Evolutionary conservation across 345 rosid genomes (phyloP).

Genomic region (Eucalyptus pauciflora): DNA sequence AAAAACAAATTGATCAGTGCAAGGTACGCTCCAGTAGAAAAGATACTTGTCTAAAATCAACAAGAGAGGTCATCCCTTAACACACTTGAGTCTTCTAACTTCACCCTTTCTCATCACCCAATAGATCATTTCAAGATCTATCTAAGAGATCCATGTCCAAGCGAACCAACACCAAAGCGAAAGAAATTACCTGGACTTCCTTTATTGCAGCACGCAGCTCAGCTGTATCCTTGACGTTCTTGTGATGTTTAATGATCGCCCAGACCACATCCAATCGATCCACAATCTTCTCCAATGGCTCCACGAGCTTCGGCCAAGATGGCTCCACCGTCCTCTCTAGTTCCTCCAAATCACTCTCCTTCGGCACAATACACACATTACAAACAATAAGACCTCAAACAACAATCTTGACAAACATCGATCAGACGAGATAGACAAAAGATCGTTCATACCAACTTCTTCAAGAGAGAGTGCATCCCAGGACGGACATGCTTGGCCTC

Average conservation of each 20-base stretch:
- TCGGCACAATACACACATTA: not conserved
- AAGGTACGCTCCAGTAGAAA: not conserved
- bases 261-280: conserved; percentile 59
- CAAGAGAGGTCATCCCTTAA: not conserved
- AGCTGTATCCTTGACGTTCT: conserved; percentile 66
- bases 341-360: conserved; percentile 72
- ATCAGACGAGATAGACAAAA: not conserved
- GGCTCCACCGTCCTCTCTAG: conserved; percentile 62
- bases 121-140: no score
- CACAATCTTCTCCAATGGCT: conserved; percentile 74
- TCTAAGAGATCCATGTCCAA: not conserved
- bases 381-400: not conserved
- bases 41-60: not conserved
- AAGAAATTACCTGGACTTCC: conserved; percentile 63
- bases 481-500: conserved; percentile 64
- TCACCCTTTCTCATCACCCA: no score
- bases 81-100: not conserved
- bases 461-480: conserved; percentile 54
- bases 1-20: not conserved
- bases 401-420: not conserved
- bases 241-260: conserved; percentile 70
- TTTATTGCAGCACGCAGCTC: conserved; percentile 90
- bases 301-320: conserved; percentile 80
- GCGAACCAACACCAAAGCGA: not conserved
- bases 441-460: conserved; percentile 37